Evolutionary conservation across 2,329 filamentous ascomycete species (phyloP).

Genomic region (Ceratocystis harringtonii): DNA sequence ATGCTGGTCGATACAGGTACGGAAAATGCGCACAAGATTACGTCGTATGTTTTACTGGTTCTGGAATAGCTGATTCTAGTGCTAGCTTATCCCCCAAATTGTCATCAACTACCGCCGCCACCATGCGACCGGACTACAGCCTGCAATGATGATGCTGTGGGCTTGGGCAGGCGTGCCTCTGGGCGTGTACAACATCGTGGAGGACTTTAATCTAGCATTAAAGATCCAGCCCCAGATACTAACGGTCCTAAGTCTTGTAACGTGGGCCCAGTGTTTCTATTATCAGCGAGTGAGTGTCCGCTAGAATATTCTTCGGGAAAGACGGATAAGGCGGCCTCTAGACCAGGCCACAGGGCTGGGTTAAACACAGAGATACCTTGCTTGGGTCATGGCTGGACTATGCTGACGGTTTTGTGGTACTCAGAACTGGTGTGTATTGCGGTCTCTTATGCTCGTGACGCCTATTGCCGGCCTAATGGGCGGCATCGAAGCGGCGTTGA

Average conservation of each 20-base stretch:
- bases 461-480: constrained; percentile 42
- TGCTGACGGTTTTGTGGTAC: background rate
- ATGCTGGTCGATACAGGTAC: constrained; percentile 51
- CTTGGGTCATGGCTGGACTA: too few species aligned
- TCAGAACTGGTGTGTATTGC: constrained; percentile 37
- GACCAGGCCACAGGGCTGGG: background rate
- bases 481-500: constrained; percentile 41
- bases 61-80: background rate
- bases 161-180: constrained; percentile 52
- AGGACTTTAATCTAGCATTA: constrained; percentile 29
- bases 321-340: background rate
- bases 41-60: background rate
- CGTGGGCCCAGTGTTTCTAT: constrained; percentile 32
- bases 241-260: constrained; percentile 29
- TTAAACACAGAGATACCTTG: background rate
- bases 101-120: constrained; percentile 52
- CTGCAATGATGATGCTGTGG: constrained; percentile 60
- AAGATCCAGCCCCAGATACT: constrained; percentile 31
- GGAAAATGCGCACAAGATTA: background rate
- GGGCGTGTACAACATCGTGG: constrained; percentile 35
- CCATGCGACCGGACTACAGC: constrained; percentile 48
- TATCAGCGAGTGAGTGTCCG: constrained; percentile 26
- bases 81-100: constrained; percentile 52
- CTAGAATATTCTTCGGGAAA: background rate
- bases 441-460: constrained; percentile 33